Evolutionary conservation across 805 yeast genomes (phyloP), one percentile per base, ranked within the genome.

Genomic region (Diddensiella caesifluorescens): DNA sequence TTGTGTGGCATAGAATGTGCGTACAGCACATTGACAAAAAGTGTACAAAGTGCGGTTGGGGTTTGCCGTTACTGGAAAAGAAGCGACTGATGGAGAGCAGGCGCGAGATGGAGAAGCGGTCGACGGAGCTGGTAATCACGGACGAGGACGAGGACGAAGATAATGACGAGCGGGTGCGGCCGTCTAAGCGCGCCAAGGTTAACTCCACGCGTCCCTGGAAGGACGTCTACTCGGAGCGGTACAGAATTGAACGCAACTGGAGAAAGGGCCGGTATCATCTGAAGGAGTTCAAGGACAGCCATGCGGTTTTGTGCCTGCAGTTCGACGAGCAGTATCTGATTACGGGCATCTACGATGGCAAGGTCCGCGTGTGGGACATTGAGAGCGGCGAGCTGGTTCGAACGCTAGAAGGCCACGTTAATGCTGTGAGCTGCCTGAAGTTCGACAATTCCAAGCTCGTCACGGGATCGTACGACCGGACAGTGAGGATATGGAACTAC

Each of bases 21-120:
- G 95, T 88, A 60, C 98, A 92, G 64, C 98, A 92, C 62, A 92
- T 92, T 42, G 98, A 92, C 64, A 74, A 95, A 46, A 92, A 92
- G 62, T 92, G 98, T 66, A 95, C 96, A 29, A 86, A 86, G 57
- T 92, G 98, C 66, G 98, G 98, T 12, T 92, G 98, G 98, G 98
- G 98, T 3, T 70, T 92, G 50, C 98, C 98, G 2, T 67, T 92
- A 46, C 75, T 92, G 77, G 95, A 88, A 56, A 86, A 88, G 79
- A 83, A 58, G 39, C 52, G 70, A 19, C 54, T 63, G 18, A 51
- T 62, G 20, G 61, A 59, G 35, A 49, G 61, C 36, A 54, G 55
- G 39, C 52, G 53, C 29, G 56, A 56, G 12, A 54, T 61, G 6
- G 54, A 56, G 44, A 39, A 41, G 40, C 55, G 65, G 4, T 53